These are phyloP conservation scores for Clitopilus passeckerianus DNA, from an alignment of 768 basidiomycete species.

Conservation along the genomic window DNA sequence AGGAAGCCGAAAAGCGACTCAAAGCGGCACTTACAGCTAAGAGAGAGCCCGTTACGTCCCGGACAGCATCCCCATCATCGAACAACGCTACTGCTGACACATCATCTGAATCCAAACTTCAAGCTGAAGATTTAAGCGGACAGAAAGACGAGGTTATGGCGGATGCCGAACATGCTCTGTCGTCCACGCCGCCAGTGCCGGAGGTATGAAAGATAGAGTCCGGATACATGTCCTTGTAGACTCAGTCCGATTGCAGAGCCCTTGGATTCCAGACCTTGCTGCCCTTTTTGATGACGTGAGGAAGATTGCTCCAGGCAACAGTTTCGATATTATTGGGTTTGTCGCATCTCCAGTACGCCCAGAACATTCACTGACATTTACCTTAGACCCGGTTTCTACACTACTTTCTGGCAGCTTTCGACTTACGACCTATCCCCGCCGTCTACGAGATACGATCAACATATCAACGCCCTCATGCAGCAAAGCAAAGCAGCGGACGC, in stretches of 20 bases:
- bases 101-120: conserved; percentile 19
- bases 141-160: conserved; percentile 52
- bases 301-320: conserved; percentile 63
- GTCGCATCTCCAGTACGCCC: conserved; percentile 16
- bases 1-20: conserved; percentile 76
- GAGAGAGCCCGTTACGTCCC: conserved; percentile 62
- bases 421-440: conserved; percentile 87
- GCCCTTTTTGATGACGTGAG: conserved; percentile 73
- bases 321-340: conserved; percentile 68
- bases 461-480: conserved; percentile 53
- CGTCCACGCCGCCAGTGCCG: conserved; percentile 19
- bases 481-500: conserved; percentile 68
- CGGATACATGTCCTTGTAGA: not conserved
- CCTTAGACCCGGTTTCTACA: conserved; percentile 81
- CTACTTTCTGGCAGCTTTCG: conserved; percentile 96
- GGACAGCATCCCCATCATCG: conserved; percentile 59
- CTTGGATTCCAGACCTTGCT: conserved; percentile 76
- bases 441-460: conserved; percentile 71
- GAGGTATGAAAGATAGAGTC: conserved; percentile 26
- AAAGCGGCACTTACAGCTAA: conserved; percentile 79
- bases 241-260: conserved; percentile 37
- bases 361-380: conserved; percentile 3
- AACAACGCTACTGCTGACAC: conserved; percentile 20
- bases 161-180: conserved; percentile 28
- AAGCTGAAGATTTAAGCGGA: conserved; percentile 13